Percentiles rank a stretch among this genome's conserved stretches.
These are phyloP conservation scores for Rhododendron henanense DNA, from an alignment of 148 eudicot species.

Conservation along the genomic window DNA sequence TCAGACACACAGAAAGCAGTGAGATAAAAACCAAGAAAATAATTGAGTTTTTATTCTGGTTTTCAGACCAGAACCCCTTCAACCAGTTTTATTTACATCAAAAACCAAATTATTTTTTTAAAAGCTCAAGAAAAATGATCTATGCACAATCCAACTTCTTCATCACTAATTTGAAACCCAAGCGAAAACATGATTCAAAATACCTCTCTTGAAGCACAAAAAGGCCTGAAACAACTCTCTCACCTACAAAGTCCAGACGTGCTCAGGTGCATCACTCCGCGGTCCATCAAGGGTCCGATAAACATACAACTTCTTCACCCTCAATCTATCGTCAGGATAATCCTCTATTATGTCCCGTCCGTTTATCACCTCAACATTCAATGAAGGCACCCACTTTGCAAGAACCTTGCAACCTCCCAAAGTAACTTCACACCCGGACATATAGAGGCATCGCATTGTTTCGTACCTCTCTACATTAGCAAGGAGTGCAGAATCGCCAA, in stretches of 20 bases:
- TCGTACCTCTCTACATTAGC: neutral
- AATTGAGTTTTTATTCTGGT: neutral
- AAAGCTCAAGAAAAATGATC: neutral
- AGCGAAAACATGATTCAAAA: neutral
- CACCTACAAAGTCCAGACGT: neutral
- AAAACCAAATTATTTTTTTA: neutral
- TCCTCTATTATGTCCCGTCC: neutral
- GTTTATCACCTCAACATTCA: neutral
- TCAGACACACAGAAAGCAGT: neutral
- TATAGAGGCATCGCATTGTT: neutral
- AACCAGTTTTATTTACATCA: neutral
- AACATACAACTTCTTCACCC: neutral
- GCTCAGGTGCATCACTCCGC: neutral
- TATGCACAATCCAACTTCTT: neutral
- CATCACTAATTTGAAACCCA: neutral
- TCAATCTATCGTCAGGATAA: neutral
- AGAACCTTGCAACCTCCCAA: constrained; percentile 3
- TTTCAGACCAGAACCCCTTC: neutral
- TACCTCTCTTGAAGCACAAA: neutral
- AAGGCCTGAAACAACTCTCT: neutral
- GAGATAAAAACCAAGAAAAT: neutral
- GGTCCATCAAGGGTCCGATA: neutral
- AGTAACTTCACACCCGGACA: neutral
- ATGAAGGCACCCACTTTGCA: neutral
- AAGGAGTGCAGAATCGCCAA: neutral